Evolutionary conservation across 352 stramenopile genomes (phyloP).

Genomic region (Pythium vanterpoolii): DNA sequence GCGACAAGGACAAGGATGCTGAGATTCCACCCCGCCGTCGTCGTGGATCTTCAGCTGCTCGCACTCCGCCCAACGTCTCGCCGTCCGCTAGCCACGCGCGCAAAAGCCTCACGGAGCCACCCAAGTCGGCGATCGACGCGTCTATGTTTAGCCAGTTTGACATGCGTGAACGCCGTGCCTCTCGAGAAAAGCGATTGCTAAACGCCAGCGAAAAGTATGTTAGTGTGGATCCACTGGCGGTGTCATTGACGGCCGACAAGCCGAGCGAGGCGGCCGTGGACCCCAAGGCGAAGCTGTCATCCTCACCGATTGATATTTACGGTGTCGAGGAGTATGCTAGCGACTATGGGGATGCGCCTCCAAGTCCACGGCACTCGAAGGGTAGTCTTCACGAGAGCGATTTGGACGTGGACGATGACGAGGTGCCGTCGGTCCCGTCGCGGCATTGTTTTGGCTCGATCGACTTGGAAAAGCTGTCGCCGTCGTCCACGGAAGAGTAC

Average conservation of each 20-base stretch:
- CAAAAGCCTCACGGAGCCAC: constrained; percentile 30
- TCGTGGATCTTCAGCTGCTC: constrained; percentile 11
- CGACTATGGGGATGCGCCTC: constrained; percentile 2
- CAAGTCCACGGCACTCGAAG: neutral
- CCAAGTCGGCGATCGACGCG: constrained; percentile 37
- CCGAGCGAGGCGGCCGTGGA: neutral
- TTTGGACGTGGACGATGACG: constrained; percentile 15
- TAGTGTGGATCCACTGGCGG: neutral
- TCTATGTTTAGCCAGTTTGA: constrained; percentile 15
- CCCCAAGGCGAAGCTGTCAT: neutral
- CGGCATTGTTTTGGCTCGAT: too few species aligned
- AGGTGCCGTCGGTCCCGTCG: constrained; percentile 2
- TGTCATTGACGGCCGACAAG: neutral
- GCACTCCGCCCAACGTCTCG: constrained; percentile 5
- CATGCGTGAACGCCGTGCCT: constrained; percentile 10
- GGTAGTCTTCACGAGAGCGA: constrained; percentile 15
- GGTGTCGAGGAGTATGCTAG: neutral
- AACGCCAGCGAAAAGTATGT: neutral
- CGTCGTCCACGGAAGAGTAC: constrained; percentile 20
- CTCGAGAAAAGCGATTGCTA: constrained; percentile 1
- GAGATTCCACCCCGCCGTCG: neutral
- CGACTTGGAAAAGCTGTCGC: constrained; percentile 7
- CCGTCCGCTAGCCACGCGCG: constrained; percentile 5
- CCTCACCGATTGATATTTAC: constrained; percentile 6
- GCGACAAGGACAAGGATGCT: constrained; percentile 7